These are phyloP conservation scores for Colletotrichum theobromicola DNA, from an alignment of 2,329 filamentous ascomycete species.

Conservation along the genomic window DNA sequence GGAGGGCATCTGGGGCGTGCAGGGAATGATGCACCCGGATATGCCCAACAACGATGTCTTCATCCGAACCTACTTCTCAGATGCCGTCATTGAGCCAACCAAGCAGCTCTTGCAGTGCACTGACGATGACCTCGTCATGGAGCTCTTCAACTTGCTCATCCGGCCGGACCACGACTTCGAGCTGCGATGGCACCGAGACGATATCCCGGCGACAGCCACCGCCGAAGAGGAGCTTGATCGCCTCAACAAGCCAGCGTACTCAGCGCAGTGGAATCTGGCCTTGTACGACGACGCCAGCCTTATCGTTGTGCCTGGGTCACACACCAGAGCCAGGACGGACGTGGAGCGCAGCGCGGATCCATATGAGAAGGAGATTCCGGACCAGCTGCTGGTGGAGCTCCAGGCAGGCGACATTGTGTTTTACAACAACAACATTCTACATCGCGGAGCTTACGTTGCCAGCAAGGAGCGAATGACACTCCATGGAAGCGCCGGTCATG, in stretches of 20 bases:
- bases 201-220: constrained; percentile 71
- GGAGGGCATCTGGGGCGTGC: constrained; percentile 85
- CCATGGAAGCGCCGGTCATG: constrained; percentile 74
- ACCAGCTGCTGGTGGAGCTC: constrained; percentile 69
- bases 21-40: constrained; percentile 80
- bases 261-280: constrained; percentile 89
- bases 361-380: constrained; percentile 65
- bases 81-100: constrained; percentile 66
- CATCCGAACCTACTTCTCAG: constrained; percentile 74
- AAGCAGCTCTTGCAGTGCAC: constrained; percentile 63
- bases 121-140: constrained; percentile 77
- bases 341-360: constrained; percentile 71
- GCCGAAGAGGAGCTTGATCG: constrained; percentile 70
- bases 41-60: constrained; percentile 69
- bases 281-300: constrained; percentile 77
- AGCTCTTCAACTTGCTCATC: constrained; percentile 86
- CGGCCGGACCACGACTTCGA: constrained; percentile 74
- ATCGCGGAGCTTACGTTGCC: constrained; percentile 70
- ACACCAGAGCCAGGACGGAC: constrained; percentile 73
- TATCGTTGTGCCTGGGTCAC: constrained; percentile 79
- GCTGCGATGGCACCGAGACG: constrained; percentile 86
- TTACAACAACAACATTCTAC: constrained; percentile 89
- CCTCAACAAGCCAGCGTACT: constrained; percentile 66
- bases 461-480: constrained; percentile 70
- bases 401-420: constrained; percentile 81